These are phyloP conservation scores for Mycena kentingensis DNA, from an alignment of 768 basidiomycete genomes.

Conservation along the genomic window DNA sequence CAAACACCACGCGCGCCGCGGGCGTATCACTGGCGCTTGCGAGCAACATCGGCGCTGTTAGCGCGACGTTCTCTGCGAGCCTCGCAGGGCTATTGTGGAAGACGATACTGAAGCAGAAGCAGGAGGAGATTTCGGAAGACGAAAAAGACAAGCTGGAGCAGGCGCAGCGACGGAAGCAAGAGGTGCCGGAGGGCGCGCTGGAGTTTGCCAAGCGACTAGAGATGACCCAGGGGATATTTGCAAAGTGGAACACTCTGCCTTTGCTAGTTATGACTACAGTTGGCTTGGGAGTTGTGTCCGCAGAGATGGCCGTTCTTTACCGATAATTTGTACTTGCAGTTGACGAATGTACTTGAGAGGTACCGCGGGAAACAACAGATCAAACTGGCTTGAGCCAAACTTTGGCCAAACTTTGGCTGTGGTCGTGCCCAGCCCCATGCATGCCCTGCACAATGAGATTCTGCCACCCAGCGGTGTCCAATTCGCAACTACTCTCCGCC, in stretches of 20 bases:
- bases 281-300: constrained; percentile 52
- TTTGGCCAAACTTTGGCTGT: background rate
- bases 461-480: constrained; percentile 84
- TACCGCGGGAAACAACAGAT: background rate
- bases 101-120: constrained; percentile 56
- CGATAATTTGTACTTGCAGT: too few species aligned
- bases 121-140: constrained; percentile 25
- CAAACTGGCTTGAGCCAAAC: background rate
- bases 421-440: too few species aligned
- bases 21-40: constrained; percentile 80
- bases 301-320: constrained; percentile 48
- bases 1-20: constrained; percentile 49
- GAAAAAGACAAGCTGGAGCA: constrained; percentile 4
- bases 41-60: constrained; percentile 89
- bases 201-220: constrained; percentile 27
- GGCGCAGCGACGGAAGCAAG: background rate
- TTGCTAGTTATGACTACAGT: constrained; percentile 48
- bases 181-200: background rate
- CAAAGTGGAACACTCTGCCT: constrained; percentile 50
- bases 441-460: constrained; percentile 77
- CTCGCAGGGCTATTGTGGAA: constrained; percentile 71
- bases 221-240: constrained; percentile 51
- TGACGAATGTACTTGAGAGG: background rate
- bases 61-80: constrained; percentile 79
- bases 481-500: constrained; percentile 70